phyloP scores from a whole-genome alignment of 2,329 filamentous ascomycete genomes.

The Phoma sp. region DNA sequence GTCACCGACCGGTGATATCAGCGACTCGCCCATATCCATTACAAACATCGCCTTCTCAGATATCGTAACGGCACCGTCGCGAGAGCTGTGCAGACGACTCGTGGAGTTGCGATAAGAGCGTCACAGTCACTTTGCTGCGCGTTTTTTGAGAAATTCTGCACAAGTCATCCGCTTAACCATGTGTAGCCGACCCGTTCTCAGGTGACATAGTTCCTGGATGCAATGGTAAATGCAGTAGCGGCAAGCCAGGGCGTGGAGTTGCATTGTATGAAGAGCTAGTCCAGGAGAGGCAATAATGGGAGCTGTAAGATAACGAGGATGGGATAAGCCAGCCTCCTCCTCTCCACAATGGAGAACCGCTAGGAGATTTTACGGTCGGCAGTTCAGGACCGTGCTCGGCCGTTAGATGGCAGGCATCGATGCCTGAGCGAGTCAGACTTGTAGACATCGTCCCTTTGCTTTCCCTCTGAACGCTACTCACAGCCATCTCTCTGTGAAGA shows the following conservation, averaged over 20 bases:
- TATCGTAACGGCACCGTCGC: slow-evolving; percentile 14
- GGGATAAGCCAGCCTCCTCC: slow-evolving; percentile 3
- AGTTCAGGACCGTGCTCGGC: neutral
- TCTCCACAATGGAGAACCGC: neutral
- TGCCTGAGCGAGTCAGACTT: too few relatives aligned
- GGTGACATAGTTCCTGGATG: slow-evolving; percentile 2
- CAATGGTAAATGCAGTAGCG: slow-evolving; percentile 29
- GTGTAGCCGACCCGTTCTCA: slow-evolving; percentile 13
- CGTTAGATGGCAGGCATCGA: too few relatives aligned
- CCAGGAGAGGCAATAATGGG: neutral
- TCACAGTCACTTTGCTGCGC: neutral
- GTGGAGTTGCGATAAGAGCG: slow-evolving; percentile 26
- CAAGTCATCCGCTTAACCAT: slow-evolving; percentile 12
- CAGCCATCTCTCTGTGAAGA: too few relatives aligned
- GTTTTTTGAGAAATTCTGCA: slow-evolving; percentile 1
- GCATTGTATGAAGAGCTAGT: slow-evolving; percentile 8
- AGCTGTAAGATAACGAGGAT: slow-evolving; percentile 15
- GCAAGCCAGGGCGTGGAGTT: slow-evolving; percentile 31
- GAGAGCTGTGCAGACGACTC: slow-evolving; percentile 4
- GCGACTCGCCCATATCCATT: neutral
- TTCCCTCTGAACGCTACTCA: too few relatives aligned
- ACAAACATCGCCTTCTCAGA: neutral
- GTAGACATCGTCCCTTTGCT: too few relatives aligned
- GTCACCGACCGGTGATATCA: slow-evolving; percentile 27
- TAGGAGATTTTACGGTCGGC: slow-evolving; percentile 5